Base-by-base conservation (phyloP, 1,284 basidiomycete species). In the Pholiota adiposa region DNA sequence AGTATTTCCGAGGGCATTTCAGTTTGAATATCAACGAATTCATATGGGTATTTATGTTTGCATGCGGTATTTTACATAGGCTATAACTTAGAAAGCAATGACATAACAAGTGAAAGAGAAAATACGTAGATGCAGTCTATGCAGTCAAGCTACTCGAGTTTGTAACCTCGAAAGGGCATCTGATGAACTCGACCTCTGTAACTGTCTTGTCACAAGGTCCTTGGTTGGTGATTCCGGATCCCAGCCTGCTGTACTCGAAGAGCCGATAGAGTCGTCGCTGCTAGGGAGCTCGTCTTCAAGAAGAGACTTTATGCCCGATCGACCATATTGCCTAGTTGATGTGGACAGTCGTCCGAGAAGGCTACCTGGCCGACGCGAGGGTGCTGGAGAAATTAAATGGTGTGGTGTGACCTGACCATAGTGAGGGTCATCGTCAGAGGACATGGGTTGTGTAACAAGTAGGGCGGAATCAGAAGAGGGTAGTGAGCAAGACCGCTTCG, bases 351-450 rank as follows among this genome's bases (percentile, higher is more conserved):
- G 49, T n/a, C 36, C 40, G 33, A 14, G 23, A 51, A 57, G 38
- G 16, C 54, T 44, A 27, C 60, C 40, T 44, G 59, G 44, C 55
- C 58, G 51, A 9, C 58, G 51, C 29, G 46, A 29, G 50, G 63
- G 21, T 12, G 59, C 78, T 6, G 88, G 88, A 7, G 88, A 90
- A 41, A 84, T 81, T 25, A 90, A 70, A 64, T 86, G 85, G 60
- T 83, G 81, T 21, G 88, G 87, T 0, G 87, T 89, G n/a, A 88
- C 84, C 70, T 88, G 85, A 0, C 87, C 86, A 23, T 84, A 60
- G 63, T 79, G 78, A 0, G 79, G 81, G 60, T 87, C 83, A 60
- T 90, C 87, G 63, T 90, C 88, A 1, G 87, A 89, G 3, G 80
- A 81, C 54, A 61, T 54, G 25, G 59, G 25, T 21, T 12, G 50